Evolutionary conservation across 352 stramenopile species (phyloP).

Genomic region (Blastocystis sp.): DNA sequence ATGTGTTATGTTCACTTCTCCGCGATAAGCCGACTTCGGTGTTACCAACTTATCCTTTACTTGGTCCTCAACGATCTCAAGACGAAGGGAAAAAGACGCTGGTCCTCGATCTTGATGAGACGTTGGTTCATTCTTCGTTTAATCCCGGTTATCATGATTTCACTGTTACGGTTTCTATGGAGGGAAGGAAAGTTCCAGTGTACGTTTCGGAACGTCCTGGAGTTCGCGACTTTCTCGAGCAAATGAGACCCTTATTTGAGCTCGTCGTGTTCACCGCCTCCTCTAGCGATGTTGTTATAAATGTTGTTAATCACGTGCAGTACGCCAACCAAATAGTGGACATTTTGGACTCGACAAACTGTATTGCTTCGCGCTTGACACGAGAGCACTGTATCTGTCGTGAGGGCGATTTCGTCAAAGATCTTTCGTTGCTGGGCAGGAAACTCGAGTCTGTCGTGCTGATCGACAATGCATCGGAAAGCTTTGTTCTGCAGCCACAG

Average conservation of each 20-base stretch:
- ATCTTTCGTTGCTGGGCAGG: slow-evolving; percentile 85
- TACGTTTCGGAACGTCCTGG: slow-evolving; percentile 83
- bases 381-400: slow-evolving; percentile 89
- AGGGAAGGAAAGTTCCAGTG: slow-evolving; percentile 75
- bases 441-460: slow-evolving; percentile 88
- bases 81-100: slow-evolving; percentile 79
- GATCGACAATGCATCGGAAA: slow-evolving; percentile 94
- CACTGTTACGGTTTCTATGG: slow-evolving; percentile 89
- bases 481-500: slow-evolving; percentile 92
- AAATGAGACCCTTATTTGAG: slow-evolving; percentile 91
- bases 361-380: slow-evolving; percentile 80
- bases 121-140: slow-evolving; percentile 92
- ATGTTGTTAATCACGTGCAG: slow-evolving; percentile 63
- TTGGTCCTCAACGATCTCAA: neutral
- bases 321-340: slow-evolving; percentile 94
- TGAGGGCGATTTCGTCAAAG: slow-evolving; percentile 91
- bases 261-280: slow-evolving; percentile 95
- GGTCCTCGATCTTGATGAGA: slow-evolving; percentile 92
- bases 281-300: slow-evolving; percentile 73
- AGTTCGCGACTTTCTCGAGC: slow-evolving; percentile 87
- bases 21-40: neutral
- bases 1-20: too few species aligned
- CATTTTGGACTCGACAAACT: slow-evolving; percentile 80
- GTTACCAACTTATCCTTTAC: neutral
- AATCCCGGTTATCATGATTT: slow-evolving; percentile 82